Percentiles rank a stretch among this genome's conserved stretches.
phyloP scores from a whole-genome alignment of 352 stramenopile genomes.

The Pythium sp. region DNA sequence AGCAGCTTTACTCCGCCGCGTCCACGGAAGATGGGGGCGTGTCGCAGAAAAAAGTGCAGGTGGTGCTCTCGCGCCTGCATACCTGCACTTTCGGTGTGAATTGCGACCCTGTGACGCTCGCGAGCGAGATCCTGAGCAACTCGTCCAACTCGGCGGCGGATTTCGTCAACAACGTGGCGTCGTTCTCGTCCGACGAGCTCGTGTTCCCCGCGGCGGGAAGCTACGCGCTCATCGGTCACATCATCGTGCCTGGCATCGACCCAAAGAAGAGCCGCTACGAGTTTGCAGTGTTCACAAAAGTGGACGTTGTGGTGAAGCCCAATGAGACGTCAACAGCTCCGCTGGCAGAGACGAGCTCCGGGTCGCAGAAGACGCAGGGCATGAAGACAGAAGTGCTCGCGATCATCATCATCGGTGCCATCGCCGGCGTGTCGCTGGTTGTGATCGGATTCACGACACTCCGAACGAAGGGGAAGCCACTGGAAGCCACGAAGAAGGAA shows the following conservation, averaged over 20 bases:
- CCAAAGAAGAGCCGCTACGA: constrained; percentile 50
- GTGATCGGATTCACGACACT: constrained; percentile 66
- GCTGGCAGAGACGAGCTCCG: constrained; percentile 11
- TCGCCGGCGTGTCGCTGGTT: constrained; percentile 59
- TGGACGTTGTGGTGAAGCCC: constrained; percentile 29
- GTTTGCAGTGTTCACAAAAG: constrained; percentile 60
- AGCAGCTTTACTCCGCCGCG: constrained; percentile 32
- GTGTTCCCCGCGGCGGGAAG: constrained; percentile 42
- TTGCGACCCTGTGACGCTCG: constrained; percentile 53
- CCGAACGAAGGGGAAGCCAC: constrained; percentile 34
- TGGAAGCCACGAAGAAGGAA: constrained; percentile 18
- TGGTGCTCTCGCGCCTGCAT: constrained; percentile 55
- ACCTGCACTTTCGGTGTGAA: constrained; percentile 39
- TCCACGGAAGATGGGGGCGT: constrained; percentile 33
- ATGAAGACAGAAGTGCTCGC: constrained; percentile 63
- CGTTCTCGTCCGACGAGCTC: constrained; percentile 57
- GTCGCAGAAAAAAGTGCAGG: constrained; percentile 49
- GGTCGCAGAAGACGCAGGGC: constrained; percentile 15
- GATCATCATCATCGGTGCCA: constrained; percentile 67
- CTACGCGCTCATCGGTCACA: constrained; percentile 58
- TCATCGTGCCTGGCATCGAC: constrained; percentile 51
- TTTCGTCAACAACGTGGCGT: constrained; percentile 44
- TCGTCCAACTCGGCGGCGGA: constrained; percentile 52
- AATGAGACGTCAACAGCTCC: constrained; percentile 29
- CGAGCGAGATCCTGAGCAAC: constrained; percentile 39